These are phyloP conservation scores for Exophiala oligosperma DNA, from an alignment of 2,329 filamentous ascomycete species.

Conservation along the genomic window DNA sequence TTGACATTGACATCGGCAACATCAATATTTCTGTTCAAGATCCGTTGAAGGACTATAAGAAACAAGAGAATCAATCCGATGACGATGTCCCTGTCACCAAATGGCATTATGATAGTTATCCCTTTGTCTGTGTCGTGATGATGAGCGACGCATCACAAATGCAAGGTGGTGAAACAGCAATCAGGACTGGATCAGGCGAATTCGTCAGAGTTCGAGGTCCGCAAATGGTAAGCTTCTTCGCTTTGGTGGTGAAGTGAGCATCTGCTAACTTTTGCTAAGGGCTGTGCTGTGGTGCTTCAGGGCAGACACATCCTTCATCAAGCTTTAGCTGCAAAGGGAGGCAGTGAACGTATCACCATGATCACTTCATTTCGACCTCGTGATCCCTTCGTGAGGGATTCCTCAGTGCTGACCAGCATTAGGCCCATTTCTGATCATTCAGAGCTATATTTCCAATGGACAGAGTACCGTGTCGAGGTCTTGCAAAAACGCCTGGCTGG, in stretches of 20 bases:
- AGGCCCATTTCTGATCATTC: constrained; percentile 57
- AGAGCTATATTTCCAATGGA: constrained; percentile 61
- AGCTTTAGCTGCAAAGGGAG: constrained; percentile 59
- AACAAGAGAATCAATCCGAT: constrained; percentile 18
- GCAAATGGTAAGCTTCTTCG: constrained; percentile 36
- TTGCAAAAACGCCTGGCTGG: constrained; percentile 56
- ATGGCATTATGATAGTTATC: constrained; percentile 54
- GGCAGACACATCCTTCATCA: constrained; percentile 67
- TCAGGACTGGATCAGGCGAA: constrained; percentile 53
- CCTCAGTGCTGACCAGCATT: constrained; percentile 61
- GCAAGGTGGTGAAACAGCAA: constrained; percentile 58
- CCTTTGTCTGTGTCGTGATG: constrained; percentile 55
- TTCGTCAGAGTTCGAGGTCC: constrained; percentile 46
- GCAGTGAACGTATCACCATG: constrained; percentile 63
- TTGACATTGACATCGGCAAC: constrained; percentile 59
- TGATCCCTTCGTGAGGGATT: constrained; percentile 54
- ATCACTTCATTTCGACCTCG: constrained; percentile 66
- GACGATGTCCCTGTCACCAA: constrained; percentile 38
- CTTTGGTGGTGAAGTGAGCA: not conserved
- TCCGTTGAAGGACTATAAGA: constrained; percentile 4
- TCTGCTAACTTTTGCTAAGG: constrained; percentile 39
- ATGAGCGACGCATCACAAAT: constrained; percentile 50
- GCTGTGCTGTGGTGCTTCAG: constrained; percentile 63
- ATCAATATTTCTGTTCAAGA: constrained; percentile 48
- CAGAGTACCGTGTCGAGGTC: constrained; percentile 62